Evolutionary conservation across 495 filamentous ascomycete genomes (phyloP).

Genomic region (Amniculicola lignicola): DNA sequence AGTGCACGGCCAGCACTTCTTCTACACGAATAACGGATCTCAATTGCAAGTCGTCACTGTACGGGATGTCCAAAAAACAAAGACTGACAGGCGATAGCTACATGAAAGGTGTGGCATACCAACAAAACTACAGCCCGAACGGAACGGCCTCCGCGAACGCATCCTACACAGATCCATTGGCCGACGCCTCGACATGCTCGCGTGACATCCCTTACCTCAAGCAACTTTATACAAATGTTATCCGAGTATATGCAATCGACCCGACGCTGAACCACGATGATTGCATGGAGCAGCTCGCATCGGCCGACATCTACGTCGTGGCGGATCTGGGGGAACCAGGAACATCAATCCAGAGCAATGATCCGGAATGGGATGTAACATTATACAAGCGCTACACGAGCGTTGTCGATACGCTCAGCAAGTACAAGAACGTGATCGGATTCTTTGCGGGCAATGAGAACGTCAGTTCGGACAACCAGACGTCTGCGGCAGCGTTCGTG

Average conservation of each 20-base stretch:
- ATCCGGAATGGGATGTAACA: slow-evolving; percentile 69
- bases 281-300: slow-evolving; percentile 81
- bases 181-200: slow-evolving; percentile 62
- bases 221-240: slow-evolving; percentile 77
- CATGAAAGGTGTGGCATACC: slow-evolving; percentile 88
- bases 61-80: neutral
- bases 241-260: slow-evolving; percentile 92
- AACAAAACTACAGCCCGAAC: slow-evolving; percentile 51
- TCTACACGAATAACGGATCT: slow-evolving; percentile 67
- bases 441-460: slow-evolving; percentile 99
- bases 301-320: slow-evolving; percentile 91
- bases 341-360: slow-evolving; percentile 75
- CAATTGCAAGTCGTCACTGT: slow-evolving; percentile 63
- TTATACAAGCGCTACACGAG: slow-evolving; percentile 75
- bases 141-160: slow-evolving; percentile 41
- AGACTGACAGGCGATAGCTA: slow-evolving; percentile 44
- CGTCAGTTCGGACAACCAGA: slow-evolving; percentile 77
- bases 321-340: slow-evolving; percentile 78
- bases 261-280: slow-evolving; percentile 68
- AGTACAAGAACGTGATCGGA: slow-evolving; percentile 84
- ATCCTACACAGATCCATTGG: slow-evolving; percentile 65
- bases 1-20: slow-evolving; percentile 55
- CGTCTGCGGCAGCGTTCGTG: slow-evolving; percentile 80
- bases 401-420: slow-evolving; percentile 75
- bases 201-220: slow-evolving; percentile 78